These are phyloP conservation scores for Amaranthus tricolor DNA, from an alignment of 179 eudicot genomes.

Conservation along the genomic window DNA sequence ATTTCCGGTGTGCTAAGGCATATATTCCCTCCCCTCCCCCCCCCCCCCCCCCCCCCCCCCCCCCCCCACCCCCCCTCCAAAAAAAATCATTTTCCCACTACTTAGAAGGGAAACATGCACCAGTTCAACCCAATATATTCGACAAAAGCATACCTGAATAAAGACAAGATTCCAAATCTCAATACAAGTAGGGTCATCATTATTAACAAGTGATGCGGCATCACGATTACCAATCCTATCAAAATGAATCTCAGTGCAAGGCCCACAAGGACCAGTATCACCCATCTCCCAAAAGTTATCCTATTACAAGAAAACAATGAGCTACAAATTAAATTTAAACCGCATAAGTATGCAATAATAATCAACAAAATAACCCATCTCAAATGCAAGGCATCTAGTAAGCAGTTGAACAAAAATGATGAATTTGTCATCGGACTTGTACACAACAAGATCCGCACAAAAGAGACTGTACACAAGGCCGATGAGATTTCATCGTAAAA, in stretches of 20 bases:
- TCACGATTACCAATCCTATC: conserved; percentile 93
- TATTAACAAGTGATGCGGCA: conserved; percentile 84
- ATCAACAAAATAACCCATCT: not conserved
- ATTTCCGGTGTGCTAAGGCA: not conserved
- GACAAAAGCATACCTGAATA: conserved; percentile 65
- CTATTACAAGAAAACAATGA: conserved; percentile 35
- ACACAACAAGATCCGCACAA: too few relatives aligned
- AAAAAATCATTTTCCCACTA: not conserved
- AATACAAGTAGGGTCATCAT: conserved; percentile 94
- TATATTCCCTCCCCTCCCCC: too few relatives aligned
- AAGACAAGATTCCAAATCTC: conserved; percentile 99
- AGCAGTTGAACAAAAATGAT: too few relatives aligned
- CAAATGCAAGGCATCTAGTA: not conserved
- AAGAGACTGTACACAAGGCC: too few relatives aligned
- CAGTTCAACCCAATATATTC: not conserved
- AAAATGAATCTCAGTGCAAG: conserved; percentile 94
- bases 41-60: too few relatives aligned
- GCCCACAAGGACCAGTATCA: conserved; percentile 99
- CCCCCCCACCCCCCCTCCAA: too few relatives aligned
- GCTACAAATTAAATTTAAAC: conserved; percentile 5
- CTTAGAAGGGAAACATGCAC: not conserved
- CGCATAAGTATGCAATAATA: not conserved
- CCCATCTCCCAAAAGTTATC: conserved; percentile 99
- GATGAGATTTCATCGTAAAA: too few relatives aligned
- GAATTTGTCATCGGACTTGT: too few relatives aligned